A percentile compares a stretch with the other conserved stretches of the same genome.
These are phyloP conservation scores for Suhomyces chickasaworum DNA, from an alignment of 1,139 yeast species.

Conservation along the genomic window DNA sequence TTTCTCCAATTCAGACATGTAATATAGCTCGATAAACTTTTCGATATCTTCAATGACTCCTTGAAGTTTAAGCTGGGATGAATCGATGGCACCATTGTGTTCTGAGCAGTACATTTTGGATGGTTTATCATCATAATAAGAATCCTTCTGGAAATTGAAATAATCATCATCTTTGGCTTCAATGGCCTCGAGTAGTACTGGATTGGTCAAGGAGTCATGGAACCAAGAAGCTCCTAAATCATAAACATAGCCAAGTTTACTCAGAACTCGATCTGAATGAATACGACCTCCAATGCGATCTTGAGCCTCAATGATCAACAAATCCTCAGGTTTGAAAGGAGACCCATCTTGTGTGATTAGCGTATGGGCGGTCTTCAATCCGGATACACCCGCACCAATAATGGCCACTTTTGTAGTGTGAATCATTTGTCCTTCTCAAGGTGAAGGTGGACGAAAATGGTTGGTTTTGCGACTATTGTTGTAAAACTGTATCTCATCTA, in stretches of 20 bases:
- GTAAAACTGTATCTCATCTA: neutral
- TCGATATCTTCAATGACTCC: conserved; percentile 59
- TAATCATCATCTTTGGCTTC: conserved; percentile 22
- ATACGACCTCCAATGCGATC: conserved; percentile 53
- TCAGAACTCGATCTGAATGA: conserved; percentile 28
- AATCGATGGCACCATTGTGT: conserved; percentile 30
- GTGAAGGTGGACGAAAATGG: neutral
- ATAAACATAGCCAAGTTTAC: conserved; percentile 43
- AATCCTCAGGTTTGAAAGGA: conserved; percentile 30
- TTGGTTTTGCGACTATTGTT: neutral
- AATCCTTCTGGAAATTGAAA: conserved; percentile 34
- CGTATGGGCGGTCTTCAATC: conserved; percentile 73
- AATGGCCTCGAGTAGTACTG: conserved; percentile 41
- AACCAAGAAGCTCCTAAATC: conserved; percentile 92
- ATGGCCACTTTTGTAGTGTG: conserved; percentile 30
- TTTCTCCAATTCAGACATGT: conserved; percentile 45
- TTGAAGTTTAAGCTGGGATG: conserved; percentile 29
- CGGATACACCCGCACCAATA: conserved; percentile 85
- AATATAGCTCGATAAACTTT: conserved; percentile 59
- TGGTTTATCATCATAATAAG: conserved; percentile 56
- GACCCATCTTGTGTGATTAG: conserved; percentile 41
- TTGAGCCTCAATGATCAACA: conserved; percentile 52
- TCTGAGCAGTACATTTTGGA: conserved; percentile 52
- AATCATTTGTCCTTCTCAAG: neutral
- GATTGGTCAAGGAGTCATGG: conserved; percentile 74